Evolutionary conservation across 306 rosid species (phyloP).

Genomic region (Fagus sylvatica): DNA sequence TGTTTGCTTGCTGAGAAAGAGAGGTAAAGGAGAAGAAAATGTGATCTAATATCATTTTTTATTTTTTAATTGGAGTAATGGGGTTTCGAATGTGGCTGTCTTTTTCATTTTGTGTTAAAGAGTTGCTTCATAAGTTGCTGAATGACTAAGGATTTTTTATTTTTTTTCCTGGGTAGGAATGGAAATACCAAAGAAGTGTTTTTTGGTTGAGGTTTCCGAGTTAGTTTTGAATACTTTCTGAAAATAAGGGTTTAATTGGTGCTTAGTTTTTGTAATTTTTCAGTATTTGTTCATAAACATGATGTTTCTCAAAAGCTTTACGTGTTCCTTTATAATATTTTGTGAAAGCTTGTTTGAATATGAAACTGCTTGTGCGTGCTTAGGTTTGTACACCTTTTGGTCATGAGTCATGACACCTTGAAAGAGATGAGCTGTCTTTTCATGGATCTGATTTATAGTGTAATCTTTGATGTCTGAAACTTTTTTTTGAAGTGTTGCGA

Average conservation of each 20-base stretch:
- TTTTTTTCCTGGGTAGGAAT: background rate
- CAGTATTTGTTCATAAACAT: background rate
- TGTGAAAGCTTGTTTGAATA: background rate
- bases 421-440: background rate
- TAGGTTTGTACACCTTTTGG: background rate
- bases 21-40: background rate
- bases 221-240: background rate
- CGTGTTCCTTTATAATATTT: background rate
- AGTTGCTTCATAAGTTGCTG: background rate
- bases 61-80: background rate
- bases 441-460: background rate
- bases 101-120: background rate
- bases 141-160: background rate
- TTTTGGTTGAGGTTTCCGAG: background rate
- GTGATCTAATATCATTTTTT: background rate
- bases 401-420: background rate
- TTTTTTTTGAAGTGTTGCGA: background rate
- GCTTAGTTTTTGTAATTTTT: background rate
- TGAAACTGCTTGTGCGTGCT: background rate
- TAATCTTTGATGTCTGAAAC: background rate
- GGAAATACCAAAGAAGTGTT: background rate
- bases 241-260: background rate
- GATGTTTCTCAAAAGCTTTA: background rate
- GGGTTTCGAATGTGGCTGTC: background rate
- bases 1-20: conserved; percentile 11